Evolutionary conservation across 108 stramenopile species (phyloP).

Genomic region (Nitzschia inconspicua): DNA sequence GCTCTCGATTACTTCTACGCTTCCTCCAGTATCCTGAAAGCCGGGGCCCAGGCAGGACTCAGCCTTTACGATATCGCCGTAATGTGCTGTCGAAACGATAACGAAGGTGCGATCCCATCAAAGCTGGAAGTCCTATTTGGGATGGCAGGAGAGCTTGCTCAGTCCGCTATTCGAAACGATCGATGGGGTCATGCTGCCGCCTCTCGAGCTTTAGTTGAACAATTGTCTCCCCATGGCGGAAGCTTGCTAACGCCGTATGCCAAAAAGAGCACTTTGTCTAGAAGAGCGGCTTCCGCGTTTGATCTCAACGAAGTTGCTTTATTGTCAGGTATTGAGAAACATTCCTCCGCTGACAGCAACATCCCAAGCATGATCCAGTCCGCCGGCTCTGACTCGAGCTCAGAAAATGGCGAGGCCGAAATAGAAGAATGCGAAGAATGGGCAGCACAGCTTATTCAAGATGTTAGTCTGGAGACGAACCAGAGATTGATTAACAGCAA

Average conservation of each 20-base stretch:
- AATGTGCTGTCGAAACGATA: constrained; percentile 82
- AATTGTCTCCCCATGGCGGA: constrained; percentile 52
- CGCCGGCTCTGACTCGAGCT: constrained; percentile 69
- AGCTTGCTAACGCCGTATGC: constrained; percentile 25
- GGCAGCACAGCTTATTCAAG: constrained; percentile 65
- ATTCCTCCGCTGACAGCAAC: neutral
- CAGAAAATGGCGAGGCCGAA: constrained; percentile 44
- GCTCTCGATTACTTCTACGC: constrained; percentile 79
- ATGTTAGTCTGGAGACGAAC: constrained; percentile 36
- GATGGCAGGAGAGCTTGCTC: constrained; percentile 77
- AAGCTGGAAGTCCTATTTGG: constrained; percentile 68
- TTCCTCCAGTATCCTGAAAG: constrained; percentile 64
- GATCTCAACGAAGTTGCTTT: constrained; percentile 6
- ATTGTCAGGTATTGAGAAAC: neutral
- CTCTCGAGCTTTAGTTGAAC: constrained; percentile 66
- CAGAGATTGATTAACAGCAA: constrained; percentile 1
- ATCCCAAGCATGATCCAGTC: constrained; percentile 54
- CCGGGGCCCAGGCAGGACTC: constrained; percentile 67
- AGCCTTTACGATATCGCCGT: constrained; percentile 81
- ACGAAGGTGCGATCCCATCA: constrained; percentile 68
- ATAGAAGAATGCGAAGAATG: constrained; percentile 68
- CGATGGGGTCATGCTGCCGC: constrained; percentile 80
- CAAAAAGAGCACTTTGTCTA: neutral
- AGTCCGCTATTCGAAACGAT: constrained; percentile 69
- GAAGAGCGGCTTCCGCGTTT: constrained; percentile 19